Base-by-base conservation (phyloP, 1,284 basidiomycete species). In the Heterobasidion annosum region DNA sequence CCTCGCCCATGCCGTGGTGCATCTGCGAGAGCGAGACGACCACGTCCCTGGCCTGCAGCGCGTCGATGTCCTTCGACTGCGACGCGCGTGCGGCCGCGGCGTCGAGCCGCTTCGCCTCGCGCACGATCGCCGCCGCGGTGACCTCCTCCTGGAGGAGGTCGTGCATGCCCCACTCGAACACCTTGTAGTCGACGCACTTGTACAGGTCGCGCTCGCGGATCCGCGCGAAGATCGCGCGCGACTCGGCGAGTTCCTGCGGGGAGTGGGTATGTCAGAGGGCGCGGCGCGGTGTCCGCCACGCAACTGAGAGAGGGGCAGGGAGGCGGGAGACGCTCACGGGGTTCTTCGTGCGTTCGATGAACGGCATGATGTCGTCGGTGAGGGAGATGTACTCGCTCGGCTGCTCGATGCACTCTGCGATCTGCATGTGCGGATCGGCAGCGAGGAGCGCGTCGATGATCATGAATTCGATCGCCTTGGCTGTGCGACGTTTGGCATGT, bases 391-490 rank as follows among this genome's bases (percentile, higher is more conserved):
- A 90, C 55, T 74, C 72, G 48, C 78, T 70, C 0, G 87, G 81
- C 34, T 83, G 64, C 44, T 73, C 66, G n/a, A 90, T 75, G 1
- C 72, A 69, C 0, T 75, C 64, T 0, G 84, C 78, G 54, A 90
- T 79, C 45, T 81, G 72, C 63, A 90, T 65, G 56, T 75, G 57
- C 0, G 79, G 76, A 44, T 91, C 84, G 0, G 89, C 89, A 0
- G 69, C 67, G 1, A 83, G 68, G 8, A 91, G 72, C 0, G 77
- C 86, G 60, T 91, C 89, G 3, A 88, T 73, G 19, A 91, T 73
- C 88, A 91, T 91, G 62, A 82, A 79, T 63, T 91, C 89, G 53
- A 91, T 83, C 0, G 85, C 81, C 59, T 78, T 84, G 7, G 84
- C 87, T 87, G 63, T 52, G 25, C 25, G 25, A 25, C 25, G 25